Base-by-base conservation (phyloP, 2,329 filamentous ascomycete genomes). In the Fusarium hostae region DNA sequence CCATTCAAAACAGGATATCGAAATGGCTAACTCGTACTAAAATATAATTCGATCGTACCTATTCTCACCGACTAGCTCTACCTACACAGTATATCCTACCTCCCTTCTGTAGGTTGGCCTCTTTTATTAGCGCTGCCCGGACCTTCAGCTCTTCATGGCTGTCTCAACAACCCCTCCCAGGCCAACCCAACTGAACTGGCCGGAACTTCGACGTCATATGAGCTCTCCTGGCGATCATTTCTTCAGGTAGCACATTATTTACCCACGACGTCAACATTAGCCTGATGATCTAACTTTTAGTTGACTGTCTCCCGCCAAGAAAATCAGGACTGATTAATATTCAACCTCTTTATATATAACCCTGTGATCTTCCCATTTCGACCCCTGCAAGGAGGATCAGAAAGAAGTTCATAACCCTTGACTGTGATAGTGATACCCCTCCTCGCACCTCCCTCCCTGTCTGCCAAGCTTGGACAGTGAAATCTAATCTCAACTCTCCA, bases 391-490 rank as follows among this genome's bases (percentile, higher is more conserved):
- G 51, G 56, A 59, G 35, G 6, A 37, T 39, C 52, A 50, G 26
- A 58, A 56, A 56, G 55, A 70, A 74, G 73, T 68, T 74, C 56
- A 60, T 39, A 73, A 68, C 67, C 69, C 69, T 72, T 72, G 60
- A 59, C 30, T 40, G 61, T 59, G 54, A 73, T 67, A 72, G 61
- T 59, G 54, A 73, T 67, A 72, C 65, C 69, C 68, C 60, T 71
- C 63, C 55, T 61, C 45, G 68, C 56, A 48, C 40, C 69, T 72
- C 56, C 69, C 57, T 70, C 66, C 70, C 70, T 72, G 70, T 57
- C 66, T 43, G 70, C 70, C 70, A 72, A 72, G 69, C 57, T 59
- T 59, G 20, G 57, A 63, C 65, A 66, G 57, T 61, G 40, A 58
- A 70, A 45, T 66, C 45, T 32, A 72, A 72, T 59, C 40, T 61